These are phyloP conservation scores for Chrysopogon serrulatus DNA, from an alignment of 176 grass and related monocot species.

Conservation along the genomic window DNA sequence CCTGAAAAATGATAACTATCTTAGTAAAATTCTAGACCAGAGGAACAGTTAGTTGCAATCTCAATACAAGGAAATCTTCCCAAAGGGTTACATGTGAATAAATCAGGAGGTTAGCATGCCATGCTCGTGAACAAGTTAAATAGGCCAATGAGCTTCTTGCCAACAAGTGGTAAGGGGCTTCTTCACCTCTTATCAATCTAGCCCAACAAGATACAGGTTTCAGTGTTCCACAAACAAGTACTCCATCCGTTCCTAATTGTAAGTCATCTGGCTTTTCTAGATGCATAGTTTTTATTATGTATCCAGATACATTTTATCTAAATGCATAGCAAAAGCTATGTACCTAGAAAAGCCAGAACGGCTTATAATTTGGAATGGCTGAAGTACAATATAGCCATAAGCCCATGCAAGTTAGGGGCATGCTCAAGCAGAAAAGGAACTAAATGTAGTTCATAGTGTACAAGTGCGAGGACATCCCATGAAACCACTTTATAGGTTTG, in stretches of 20 bases:
- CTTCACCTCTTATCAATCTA: background rate
- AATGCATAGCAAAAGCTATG: background rate
- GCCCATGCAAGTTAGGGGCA: background rate
- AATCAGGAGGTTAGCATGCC: background rate
- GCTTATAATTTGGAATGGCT: background rate
- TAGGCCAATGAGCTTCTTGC: background rate
- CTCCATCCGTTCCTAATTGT: no score
- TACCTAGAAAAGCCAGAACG: background rate
- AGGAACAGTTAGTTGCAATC: background rate
- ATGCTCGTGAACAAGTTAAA: background rate
- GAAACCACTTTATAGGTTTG: background rate
- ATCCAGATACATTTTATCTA: no score
- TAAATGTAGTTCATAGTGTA: background rate
- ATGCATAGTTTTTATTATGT: no score
- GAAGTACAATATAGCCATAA: background rate
- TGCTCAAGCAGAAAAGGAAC: background rate
- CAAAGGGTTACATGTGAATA: background rate
- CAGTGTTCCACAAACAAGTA: background rate
- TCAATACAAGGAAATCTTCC: background rate
- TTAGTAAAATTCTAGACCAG: background rate
- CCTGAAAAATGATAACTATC: conserved; percentile 44
- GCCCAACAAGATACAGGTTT: background rate
- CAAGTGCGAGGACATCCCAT: background rate
- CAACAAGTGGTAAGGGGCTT: background rate
- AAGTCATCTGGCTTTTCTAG: background rate